Base-by-base conservation (phyloP, 306 rosid species). In the Malus sylvestris region DNA sequence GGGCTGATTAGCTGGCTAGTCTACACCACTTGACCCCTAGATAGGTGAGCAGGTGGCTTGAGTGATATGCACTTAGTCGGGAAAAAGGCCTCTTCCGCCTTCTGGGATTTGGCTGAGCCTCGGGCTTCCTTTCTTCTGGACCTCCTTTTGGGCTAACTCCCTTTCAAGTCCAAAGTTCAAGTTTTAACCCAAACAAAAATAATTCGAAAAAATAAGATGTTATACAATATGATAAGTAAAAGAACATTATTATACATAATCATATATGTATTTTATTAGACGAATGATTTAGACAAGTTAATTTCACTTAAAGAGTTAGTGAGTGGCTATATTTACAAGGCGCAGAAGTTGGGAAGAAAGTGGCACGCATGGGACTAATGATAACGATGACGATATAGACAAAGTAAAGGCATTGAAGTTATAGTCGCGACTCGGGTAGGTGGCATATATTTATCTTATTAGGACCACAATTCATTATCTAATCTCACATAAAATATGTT, bases 381-480 rank as follows among this genome's bases (percentile, higher is more conserved):
- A 71, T 32, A 78, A 78, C n/a, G 52, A 59, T 80, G 85, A 68
- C 38, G 75, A 75, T 42, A 53, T 66, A 19, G 78, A 74, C 71
- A 53, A 73, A 70, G 84, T 73, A 55, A 69, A 70, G 70, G 64
- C 87, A 69, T 77, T 60, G 87, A 80, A 84, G 68, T 74, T 82
- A 58, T 74, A 59, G 90, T 59, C 74, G 70, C 63, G 67, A 82
- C 76, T 81, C 77, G 81, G 76, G 78, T 73, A 81, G 78, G 89
- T 87, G 89, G 81, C 87, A 65, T 86, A 65, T 86, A 67, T 46
- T 68, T 78, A 76, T 79, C 87, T 78, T 35, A 64, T 81, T 77
- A 67, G 81, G 81, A 81, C 60, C 81, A 72, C 78, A 52, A 40
- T 30, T 58, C 40, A 15, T 33, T 55, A 42, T 23, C 55, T 58